Evolutionary conservation across 176 grass and related monocot genomes (phyloP), one percentile per base, ranked within the genome.

Genomic region (Areca catechu): DNA sequence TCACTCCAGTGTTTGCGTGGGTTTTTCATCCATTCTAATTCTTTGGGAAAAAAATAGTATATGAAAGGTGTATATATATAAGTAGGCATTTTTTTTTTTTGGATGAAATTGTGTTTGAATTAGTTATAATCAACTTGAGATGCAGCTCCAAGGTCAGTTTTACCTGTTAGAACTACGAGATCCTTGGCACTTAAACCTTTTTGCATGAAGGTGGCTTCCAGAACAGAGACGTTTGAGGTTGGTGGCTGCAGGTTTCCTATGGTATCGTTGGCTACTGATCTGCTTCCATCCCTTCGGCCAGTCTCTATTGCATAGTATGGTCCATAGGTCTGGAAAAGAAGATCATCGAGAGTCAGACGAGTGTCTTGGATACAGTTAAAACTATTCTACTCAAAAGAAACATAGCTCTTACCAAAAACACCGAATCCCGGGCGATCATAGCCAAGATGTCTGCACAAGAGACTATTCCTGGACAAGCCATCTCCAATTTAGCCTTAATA

Each of bases 91-190:
- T 43, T 43, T 14, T 12, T 37, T 22, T 57, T 49, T 5, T 22
- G 16, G 1, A 22, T 48, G n/a, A 4, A 30, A 20, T 15, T 16
- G 5, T 16, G 22, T 15, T 29, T 23, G 16, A 23, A 58, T 58
- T 58, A 58, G 4, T 17, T 27, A 53, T 27, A 54, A 49, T 16
- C 29, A 16, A 67, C 34, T 43, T 43, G 34, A 48, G 29, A 49
- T 9, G 55, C 16, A 28, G 10, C 34, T 12, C 34, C 34, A 43
- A 12, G 10, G 9, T 43, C 10, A 52, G 51, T 71, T 18, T 17
- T 79, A 84, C 81, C 82, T 69, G 82, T 73, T 61, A 85, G 61
- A 16, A 85, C 82, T 7, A 69, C 82, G 5, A 85, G 60, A 61
- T 85, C 82, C 60, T 85, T 85, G 14, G 76, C n/a, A 23, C 17